Base-by-base conservation (phyloP, 768 basidiomycete species). In the Lactarius psammicola region DNA sequence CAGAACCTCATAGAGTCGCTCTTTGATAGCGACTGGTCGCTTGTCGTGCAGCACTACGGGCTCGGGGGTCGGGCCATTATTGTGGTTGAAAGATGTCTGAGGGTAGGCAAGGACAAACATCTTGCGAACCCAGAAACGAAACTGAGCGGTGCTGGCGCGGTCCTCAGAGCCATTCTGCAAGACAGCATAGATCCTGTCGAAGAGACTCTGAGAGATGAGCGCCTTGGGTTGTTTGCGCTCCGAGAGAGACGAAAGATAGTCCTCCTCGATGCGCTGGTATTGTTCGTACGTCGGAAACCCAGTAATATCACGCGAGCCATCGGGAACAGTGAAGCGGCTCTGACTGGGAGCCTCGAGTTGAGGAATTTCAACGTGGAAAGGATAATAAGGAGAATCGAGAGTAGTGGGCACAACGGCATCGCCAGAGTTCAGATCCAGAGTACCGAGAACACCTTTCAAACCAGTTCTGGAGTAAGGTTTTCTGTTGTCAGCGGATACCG, bases 1-100 rank as follows among this genome's bases (percentile, higher is more conserved):
- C 49, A 94, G 78, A 46, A 93, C 80, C 70, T 88, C 87, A 72
- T 92, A 93, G 34, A 93, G 83, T 71, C 91, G 87, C 68, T 92
- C 90, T 74, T 83, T 83, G 62, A 91, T 79, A 13, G 91, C 91
- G 6, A 94, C 88, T 4, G 90, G 85, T 15, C 86, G 81, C 68
- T 84, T 80, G 63, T 91, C 86, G 71, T 91, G 89, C 15, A 90
- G 75, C 33, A 94, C 80, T 23, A 91, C 82, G n/a, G 58, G 51
- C n/a, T 65, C 49, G 30, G 63, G 30, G 1, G 66, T 26, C 38
- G 31, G 59, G 10, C 57, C 13, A 4, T 26, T 33, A 53, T 46
- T 57, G 30, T 34, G 31, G 31, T 36, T 60, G 46, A 69, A 62
- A 5, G 66, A 61, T 17, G 69, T 68, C 57, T 69, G 69, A 17